phyloP scores from a whole-genome alignment of 306 rosid genomes.

The Carpinus viminea region DNA sequence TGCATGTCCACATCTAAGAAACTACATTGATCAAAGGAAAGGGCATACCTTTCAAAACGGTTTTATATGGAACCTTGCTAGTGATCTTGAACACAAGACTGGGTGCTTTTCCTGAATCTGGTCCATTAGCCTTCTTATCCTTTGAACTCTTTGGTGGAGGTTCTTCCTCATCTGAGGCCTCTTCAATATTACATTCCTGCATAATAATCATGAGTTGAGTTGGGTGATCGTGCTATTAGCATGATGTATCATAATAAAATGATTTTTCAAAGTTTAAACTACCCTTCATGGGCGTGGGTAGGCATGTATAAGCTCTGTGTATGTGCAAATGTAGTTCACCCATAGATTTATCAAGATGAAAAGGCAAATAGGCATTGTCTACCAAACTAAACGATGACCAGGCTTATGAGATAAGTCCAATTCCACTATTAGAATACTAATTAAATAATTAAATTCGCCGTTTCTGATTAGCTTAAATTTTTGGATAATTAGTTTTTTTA shows the following conservation, averaged over 20 bases:
- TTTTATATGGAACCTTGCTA: constrained; percentile 85
- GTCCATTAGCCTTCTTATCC: constrained; percentile 84
- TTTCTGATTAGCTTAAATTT: too few species aligned
- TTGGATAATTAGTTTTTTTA: too few species aligned
- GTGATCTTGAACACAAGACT: constrained; percentile 84
- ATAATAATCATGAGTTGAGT: constrained; percentile 18
- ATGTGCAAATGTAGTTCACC: neutral
- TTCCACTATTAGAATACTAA: neutral
- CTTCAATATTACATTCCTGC: constrained; percentile 89
- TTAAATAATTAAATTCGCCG: too few species aligned
- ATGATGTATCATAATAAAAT: too few species aligned
- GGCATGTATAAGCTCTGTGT: neutral
- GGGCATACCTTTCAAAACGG: constrained; percentile 77
- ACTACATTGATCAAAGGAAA: constrained; percentile 11
- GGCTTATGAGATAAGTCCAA: neutral
- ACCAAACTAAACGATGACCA: neutral
- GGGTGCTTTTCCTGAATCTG: constrained; percentile 67
- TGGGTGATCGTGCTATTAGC: constrained; percentile 15
- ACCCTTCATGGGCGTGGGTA: neutral
- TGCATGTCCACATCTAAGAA: neutral
- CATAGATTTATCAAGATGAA: neutral
- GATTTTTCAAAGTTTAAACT: neutral
- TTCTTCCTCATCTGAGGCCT: constrained; percentile 75
- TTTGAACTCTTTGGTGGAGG: constrained; percentile 79
- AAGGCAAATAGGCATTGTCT: neutral